Conservation (phyloP, 1,284 basidiomycete genomes). For the Naganishia cerealis region DNA sequence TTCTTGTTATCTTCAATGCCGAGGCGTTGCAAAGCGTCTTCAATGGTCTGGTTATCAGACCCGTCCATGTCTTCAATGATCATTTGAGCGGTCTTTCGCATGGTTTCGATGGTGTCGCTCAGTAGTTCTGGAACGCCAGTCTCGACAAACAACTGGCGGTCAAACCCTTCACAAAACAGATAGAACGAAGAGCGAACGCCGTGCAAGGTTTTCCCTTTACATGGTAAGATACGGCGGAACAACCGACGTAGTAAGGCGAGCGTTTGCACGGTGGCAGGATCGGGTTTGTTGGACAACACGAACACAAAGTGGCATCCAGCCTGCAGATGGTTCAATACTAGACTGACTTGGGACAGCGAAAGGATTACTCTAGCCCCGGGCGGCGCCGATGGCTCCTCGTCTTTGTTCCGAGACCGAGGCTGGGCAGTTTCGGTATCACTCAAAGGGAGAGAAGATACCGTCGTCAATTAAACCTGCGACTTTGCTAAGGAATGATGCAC, state of each 20-base stretch:
- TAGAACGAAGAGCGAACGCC: conserved; percentile 33
- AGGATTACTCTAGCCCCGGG: conserved; percentile 22
- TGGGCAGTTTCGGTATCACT: conserved; percentile 31
- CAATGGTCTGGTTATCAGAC: neutral
- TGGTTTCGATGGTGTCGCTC: conserved; percentile 8
- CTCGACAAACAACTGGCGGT: conserved; percentile 21
- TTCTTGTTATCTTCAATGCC: conserved; percentile 20
- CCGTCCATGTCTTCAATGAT: conserved; percentile 1
- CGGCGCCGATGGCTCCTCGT: conserved; percentile 21
- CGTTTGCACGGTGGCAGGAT: conserved; percentile 29
- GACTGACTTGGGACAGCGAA: conserved; percentile 29
- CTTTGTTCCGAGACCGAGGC: conserved; percentile 18
- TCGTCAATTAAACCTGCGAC: neutral
- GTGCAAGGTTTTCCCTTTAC: conserved; percentile 32
- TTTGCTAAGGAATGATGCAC: neutral
- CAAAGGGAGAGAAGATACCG: neutral
- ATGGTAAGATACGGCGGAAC: conserved; percentile 26
- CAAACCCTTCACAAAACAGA: conserved; percentile 29
- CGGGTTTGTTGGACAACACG: conserved; percentile 33
- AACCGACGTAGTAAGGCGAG: conserved; percentile 23
- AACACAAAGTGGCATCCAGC: conserved; percentile 31
- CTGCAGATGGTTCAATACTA: conserved; percentile 26
- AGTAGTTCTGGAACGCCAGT: conserved; percentile 3
- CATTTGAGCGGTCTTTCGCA: conserved; percentile 24
- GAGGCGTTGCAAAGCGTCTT: conserved; percentile 4